Base-by-base conservation (phyloP, 495 filamentous ascomycete genomes). In the Glarea lozoyensis region DNA sequence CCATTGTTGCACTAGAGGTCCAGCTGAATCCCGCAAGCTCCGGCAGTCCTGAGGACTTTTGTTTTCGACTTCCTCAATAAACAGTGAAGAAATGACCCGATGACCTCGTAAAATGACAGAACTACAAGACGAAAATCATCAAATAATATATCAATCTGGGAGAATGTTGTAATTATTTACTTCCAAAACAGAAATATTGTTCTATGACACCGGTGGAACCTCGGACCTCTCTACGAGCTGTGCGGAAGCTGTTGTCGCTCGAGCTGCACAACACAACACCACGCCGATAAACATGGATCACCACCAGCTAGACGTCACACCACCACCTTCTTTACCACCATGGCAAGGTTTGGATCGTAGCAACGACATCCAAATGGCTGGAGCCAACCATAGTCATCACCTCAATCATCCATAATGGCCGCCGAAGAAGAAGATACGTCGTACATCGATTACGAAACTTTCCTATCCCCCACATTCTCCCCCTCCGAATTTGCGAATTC, bases 381-480 rank as follows among this genome's bases (percentile, higher is more conserved):
- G n/a, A 40, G 18, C 18, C 10, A 16, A 16, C 10, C 13, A 21
- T 18, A 19, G 2, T 4, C n/a, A 6, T n/a, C n/a, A n/a, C n/a
- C n/a, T n/a, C 16, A 42, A 36, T 24, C 18, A n/a, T n/a, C 21
- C 40, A 48, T 37, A 23, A 54, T 54, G 47, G 42, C 45, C 2
- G 17, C 56, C 58, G 65, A 68, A 35, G 36, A 61, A 65, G 66
- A 68, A 21, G 80, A 82, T 35, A 73, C 79, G 13, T 94, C 90
- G 12, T 98, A 98, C 67, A 89, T 98, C 60, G 88, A 98, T 70
- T 95, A 95, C 64, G 86, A 94, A 54, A 69, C 85, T 51, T 94
- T 98, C 63, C 73, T 95, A 48, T 79, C 84, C 50, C 88, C 90
- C 2, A 56, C 70, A 36, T 97, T 98, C 68, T 83, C 77, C 10